Evolutionary conservation across 192 early-diverging fungal genomes (phyloP).

Genomic region (Backusella sp.): DNA sequence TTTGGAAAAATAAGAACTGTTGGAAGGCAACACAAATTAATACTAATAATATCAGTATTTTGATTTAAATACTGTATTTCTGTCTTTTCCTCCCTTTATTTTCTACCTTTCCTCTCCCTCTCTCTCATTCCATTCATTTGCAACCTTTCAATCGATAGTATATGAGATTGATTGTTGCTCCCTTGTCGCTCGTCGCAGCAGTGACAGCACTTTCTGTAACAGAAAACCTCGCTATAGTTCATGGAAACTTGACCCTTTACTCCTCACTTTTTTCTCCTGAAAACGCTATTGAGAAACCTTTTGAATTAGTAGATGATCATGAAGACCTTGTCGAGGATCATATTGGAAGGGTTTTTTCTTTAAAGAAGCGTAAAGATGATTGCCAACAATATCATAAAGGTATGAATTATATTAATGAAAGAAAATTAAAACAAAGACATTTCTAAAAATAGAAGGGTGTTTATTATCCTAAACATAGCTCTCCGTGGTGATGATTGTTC

Average conservation of each 20-base stretch:
- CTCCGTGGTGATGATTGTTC: constrained; percentile 21
- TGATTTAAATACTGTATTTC: too few species aligned
- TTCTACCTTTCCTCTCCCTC: not conserved
- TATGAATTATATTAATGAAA: not conserved
- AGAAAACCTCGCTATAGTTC: not conserved
- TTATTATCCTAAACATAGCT: constrained; percentile 10
- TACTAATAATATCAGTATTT: too few species aligned
- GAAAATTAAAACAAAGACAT: not conserved
- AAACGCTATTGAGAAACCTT: not conserved
- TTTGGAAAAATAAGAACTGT: too few species aligned
- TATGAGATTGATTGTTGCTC: not conserved
- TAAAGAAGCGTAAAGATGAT: constrained; percentile 15
- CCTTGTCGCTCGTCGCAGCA: not conserved
- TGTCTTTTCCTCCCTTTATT: not conserved
- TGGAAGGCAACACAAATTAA: too few species aligned
- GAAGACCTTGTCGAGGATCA: not conserved
- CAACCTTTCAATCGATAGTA: not conserved
- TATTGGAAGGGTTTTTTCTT: not conserved
- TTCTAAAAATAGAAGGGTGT: not conserved
- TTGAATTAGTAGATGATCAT: constrained; percentile 24
- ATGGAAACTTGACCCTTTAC: constrained; percentile 9
- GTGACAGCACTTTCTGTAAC: not conserved
- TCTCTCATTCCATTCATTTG: not conserved
- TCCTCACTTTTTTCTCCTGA: constrained; percentile 11
- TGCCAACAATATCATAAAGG: constrained; percentile 22